Percentiles rank a stretch among this genome's conserved stretches.
These are phyloP conservation scores for Pyrenochaeta sp. DNA, from an alignment of 2,329 filamentous ascomycete genomes.

Conservation along the genomic window DNA sequence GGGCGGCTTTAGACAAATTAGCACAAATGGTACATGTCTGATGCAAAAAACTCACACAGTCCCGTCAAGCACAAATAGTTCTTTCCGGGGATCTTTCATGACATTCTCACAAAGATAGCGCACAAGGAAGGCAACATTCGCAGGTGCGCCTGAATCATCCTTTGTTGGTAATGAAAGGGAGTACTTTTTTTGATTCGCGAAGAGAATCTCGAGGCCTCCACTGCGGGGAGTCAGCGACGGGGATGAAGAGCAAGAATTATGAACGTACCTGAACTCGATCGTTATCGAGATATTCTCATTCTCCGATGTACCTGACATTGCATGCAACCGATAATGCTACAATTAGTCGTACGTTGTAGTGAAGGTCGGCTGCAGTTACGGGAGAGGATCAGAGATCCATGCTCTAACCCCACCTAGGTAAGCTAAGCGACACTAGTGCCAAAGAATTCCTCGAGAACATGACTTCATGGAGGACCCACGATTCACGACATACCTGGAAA, in stretches of 20 bases:
- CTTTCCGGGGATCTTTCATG: conserved; percentile 84
- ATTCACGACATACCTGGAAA: conserved; percentile 19
- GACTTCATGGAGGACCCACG: conserved; percentile 22
- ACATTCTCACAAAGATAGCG: conserved; percentile 78
- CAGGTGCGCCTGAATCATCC: conserved; percentile 65
- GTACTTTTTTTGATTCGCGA: conserved; percentile 81
- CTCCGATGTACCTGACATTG: conserved; percentile 29
- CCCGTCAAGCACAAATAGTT: conserved; percentile 86
- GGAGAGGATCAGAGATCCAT: background rate
- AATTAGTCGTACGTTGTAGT: background rate
- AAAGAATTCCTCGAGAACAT: conserved; percentile 37
- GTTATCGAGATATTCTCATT: conserved; percentile 62
- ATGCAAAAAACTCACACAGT: conserved; percentile 72
- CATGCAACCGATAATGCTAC: background rate
- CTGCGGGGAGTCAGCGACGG: conserved; percentile 49
- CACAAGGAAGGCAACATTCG: conserved; percentile 79
- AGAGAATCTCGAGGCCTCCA: conserved; percentile 93
- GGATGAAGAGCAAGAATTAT: conserved; percentile 20
- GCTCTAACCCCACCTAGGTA: conserved; percentile 18
- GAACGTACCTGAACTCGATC: conserved; percentile 74
- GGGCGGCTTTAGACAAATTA: conserved; percentile 71
- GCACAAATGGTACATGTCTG: background rate
- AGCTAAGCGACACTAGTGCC: conserved; percentile 41
- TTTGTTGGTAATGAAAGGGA: conserved; percentile 70
- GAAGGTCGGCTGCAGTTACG: conserved; percentile 10